Evolutionary conservation across 306 rosid species (phyloP), one percentile per base, ranked within the genome.

Genomic region (Inga oerstediana): DNA sequence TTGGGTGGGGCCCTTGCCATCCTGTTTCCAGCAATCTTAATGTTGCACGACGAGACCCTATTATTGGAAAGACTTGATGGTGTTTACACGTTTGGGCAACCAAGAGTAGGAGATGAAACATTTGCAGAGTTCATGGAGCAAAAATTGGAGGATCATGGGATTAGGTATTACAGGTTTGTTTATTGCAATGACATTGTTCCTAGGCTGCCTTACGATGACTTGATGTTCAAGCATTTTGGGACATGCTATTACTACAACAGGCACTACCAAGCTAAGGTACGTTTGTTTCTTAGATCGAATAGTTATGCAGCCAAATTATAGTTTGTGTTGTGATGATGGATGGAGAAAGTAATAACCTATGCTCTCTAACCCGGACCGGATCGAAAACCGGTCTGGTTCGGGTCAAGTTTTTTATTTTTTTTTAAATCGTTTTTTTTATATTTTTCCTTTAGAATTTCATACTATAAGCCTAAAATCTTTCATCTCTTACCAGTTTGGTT

Each of bases 81-180:
- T 49, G 86, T 94, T 51, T 91, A 91, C 79, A 94, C 97, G 3
- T 94, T 90, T 84, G 98, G 98, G n/a, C 98, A 93, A 76, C 98
- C 98, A 5, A 88, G 98, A 74, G 94, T 94, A 45, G 97, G 98
- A 49, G 92, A 94, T 44, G 70, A 67, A 19, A 56, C 8, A 1
- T 93, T 88, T 52, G 90, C 90, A 2, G 7, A 49, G 0, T 93
- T 70, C 83, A 93, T 94, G 98, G 85, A 80, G 22, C 59, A 66
- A 2, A 74, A 87, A 15, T 59, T 94, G 88, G 77, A n/a, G n/a
- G 80, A 89, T n/a, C 84, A 91, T 84, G 20, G 78, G 2, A 85
- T 91, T 2, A 82, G 12, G 24, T 93, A 93, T 83, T 87, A 84
- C 64, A 88, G 98, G 81, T 88, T 93, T 79, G 97, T 94, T 70